A percentile compares a stretch with the other conserved stretches of the same genome.
These are phyloP conservation scores for Leccinellum rugosiceps DNA, from an alignment of 768 basidiomycete species.

Conservation along the genomic window DNA sequence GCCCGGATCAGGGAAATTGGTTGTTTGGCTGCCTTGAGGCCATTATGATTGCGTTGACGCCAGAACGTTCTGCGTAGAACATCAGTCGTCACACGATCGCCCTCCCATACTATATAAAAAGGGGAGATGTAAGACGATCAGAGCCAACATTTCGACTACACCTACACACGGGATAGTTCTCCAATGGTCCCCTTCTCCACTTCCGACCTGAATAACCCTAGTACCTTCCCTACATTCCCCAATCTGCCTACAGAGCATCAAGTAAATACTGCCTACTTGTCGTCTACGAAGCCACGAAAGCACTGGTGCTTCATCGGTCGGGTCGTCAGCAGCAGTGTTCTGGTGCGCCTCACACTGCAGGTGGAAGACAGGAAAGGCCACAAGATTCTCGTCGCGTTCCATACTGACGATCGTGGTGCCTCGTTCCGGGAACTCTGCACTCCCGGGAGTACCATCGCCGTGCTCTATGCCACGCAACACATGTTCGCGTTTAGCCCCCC, in stretches of 20 bases:
- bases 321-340: slow-evolving; percentile 21
- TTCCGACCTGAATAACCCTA: slow-evolving; percentile 26
- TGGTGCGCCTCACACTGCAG: slow-evolving; percentile 28
- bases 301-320: slow-evolving; percentile 32
- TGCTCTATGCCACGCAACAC: slow-evolving; percentile 31
- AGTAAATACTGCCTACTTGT: slow-evolving; percentile 15
- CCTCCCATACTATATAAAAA: slow-evolving; percentile 13
- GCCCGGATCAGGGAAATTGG: background rate
- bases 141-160: background rate
- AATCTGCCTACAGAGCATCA: slow-evolving; percentile 24
- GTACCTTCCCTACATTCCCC: slow-evolving; percentile 24
- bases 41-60: background rate
- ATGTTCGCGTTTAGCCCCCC: slow-evolving; percentile 29
- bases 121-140: background rate
- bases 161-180: slow-evolving; percentile 2
- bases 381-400: slow-evolving; percentile 26
- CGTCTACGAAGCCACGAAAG: slow-evolving; percentile 24
- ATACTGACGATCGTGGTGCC: slow-evolving; percentile 30
- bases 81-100: background rate
- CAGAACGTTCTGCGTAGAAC: background rate
- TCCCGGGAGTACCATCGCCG: slow-evolving; percentile 30
- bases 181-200: slow-evolving; percentile 18
- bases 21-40: background rate
- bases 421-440: slow-evolving; percentile 19
- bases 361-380: slow-evolving; percentile 30